These are phyloP conservation scores for Aspergillus sclerotiicarbonarius DNA, from an alignment of 495 filamentous ascomycete species.

Conservation along the genomic window DNA sequence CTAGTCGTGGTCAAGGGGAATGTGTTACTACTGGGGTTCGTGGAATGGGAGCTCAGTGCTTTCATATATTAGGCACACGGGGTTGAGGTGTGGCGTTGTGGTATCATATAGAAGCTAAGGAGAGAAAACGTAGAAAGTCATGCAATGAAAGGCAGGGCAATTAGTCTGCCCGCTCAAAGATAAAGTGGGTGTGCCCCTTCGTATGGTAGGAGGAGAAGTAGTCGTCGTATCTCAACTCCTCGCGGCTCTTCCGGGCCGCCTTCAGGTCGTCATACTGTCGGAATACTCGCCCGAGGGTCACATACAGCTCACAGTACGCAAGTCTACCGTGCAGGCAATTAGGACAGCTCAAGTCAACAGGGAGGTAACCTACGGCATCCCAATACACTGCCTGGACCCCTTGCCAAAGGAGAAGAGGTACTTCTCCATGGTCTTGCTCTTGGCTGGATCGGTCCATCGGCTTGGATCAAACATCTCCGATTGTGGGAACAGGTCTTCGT, in stretches of 20 bases:
- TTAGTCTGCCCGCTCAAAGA: slow-evolving; percentile 14
- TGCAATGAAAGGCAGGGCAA: not conserved
- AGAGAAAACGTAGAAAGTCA: too few species aligned
- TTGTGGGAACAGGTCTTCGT: slow-evolving; percentile 33
- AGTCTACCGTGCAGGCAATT: slow-evolving; percentile 17
- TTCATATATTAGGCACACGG: too few species aligned
- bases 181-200: slow-evolving; percentile 23
- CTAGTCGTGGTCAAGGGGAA: too few species aligned
- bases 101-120: too few species aligned
- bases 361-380: slow-evolving; percentile 31
- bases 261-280: slow-evolving; percentile 28
- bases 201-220: slow-evolving; percentile 28
- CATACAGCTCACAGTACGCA: slow-evolving; percentile 35
- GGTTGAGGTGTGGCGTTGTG: too few species aligned
- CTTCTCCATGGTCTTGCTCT: slow-evolving; percentile 20
- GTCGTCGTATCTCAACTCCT: slow-evolving; percentile 26
- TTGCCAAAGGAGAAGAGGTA: slow-evolving; percentile 37
- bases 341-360: not conserved
- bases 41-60: too few species aligned
- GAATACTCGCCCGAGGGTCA: slow-evolving; percentile 30
- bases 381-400: slow-evolving; percentile 36
- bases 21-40: too few species aligned
- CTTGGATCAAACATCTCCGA: slow-evolving; percentile 29
- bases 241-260: slow-evolving; percentile 14
- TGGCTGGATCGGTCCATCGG: slow-evolving; percentile 19